Conservation (phyloP, 352 stramenopile species). For the Globisporangium paroecandrum region DNA sequence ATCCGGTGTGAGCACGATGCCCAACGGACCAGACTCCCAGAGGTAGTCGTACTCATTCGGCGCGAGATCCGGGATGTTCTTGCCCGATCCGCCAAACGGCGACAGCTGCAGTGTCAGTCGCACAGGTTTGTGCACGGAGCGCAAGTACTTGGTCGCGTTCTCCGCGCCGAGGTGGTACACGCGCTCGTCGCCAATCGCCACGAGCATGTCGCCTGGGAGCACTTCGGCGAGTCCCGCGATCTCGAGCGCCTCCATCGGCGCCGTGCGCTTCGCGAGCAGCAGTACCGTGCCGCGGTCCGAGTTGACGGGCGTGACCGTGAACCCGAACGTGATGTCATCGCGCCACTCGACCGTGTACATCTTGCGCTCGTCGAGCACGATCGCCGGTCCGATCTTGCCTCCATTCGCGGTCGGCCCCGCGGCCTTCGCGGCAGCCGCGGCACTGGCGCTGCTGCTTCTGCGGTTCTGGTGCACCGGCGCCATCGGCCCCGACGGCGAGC, state of each 20-base stretch:
- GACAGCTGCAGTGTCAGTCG: conserved; percentile 63
- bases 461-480: background rate
- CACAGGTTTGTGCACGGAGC: conserved; percentile 65
- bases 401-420: background rate
- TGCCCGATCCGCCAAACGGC: conserved; percentile 44
- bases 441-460: conserved; percentile 20
- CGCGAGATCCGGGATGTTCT: conserved; percentile 49
- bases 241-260: conserved; percentile 27
- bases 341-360: conserved; percentile 78
- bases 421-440: too few species aligned
- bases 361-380: conserved; percentile 64
- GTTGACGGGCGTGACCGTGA: conserved; percentile 66
- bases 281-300: conserved; percentile 66
- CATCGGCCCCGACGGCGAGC: background rate
- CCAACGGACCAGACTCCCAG: conserved; percentile 67
- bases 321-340: conserved; percentile 58
- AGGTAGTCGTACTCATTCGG: conserved; percentile 81
- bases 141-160: conserved; percentile 63
- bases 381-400: conserved; percentile 20
- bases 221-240: conserved; percentile 59
- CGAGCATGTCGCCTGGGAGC: conserved; percentile 67
- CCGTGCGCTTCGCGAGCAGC: conserved; percentile 52
- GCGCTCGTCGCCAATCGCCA: conserved; percentile 74
- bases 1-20: conserved; percentile 72
- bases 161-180: conserved; percentile 68